Conservation (phyloP, 805 yeast genomes). For the Ogataea pignaliae region DNA sequence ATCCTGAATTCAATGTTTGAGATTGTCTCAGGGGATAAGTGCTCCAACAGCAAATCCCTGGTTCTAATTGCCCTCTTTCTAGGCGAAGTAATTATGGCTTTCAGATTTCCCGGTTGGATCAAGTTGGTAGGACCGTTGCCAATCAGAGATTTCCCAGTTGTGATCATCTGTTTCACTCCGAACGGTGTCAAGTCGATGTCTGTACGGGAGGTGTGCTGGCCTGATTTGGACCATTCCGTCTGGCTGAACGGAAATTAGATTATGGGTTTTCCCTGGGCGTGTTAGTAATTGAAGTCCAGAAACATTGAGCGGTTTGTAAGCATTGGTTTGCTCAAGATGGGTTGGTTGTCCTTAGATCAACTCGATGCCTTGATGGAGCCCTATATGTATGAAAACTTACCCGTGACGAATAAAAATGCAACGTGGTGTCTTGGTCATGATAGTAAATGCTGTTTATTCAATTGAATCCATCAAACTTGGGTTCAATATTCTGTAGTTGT, state of each 20-base stretch:
- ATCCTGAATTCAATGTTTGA: conserved; percentile 40
- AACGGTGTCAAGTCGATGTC: conserved; percentile 73
- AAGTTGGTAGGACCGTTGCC: conserved; percentile 47
- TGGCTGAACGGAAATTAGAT: conserved; percentile 36
- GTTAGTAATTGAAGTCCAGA: background rate
- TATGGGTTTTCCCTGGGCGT: background rate
- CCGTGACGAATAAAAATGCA: conserved; percentile 4
- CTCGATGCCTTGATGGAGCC: conserved; percentile 18
- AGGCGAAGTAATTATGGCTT: conserved; percentile 74
- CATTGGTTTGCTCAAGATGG: background rate
- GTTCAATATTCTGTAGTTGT: too few relatives aligned
- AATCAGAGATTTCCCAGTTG: conserved; percentile 69
- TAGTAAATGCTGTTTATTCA: too few relatives aligned
- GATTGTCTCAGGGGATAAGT: conserved; percentile 39
- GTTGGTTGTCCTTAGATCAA: background rate
- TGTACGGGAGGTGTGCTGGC: conserved; percentile 85
- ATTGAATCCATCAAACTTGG: too few relatives aligned
- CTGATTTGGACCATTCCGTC: conserved; percentile 93
- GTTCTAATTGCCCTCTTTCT: conserved; percentile 77
- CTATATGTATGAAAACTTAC: conserved; percentile 7
- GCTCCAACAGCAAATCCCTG: conserved; percentile 54
- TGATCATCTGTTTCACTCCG: conserved; percentile 72
- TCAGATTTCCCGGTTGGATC: conserved; percentile 59
- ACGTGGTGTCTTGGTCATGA: conserved; percentile 1
- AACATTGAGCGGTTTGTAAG: background rate